phyloP scores from a whole-genome alignment of 257 asterid genomes.

The Plantago elongata region DNA sequence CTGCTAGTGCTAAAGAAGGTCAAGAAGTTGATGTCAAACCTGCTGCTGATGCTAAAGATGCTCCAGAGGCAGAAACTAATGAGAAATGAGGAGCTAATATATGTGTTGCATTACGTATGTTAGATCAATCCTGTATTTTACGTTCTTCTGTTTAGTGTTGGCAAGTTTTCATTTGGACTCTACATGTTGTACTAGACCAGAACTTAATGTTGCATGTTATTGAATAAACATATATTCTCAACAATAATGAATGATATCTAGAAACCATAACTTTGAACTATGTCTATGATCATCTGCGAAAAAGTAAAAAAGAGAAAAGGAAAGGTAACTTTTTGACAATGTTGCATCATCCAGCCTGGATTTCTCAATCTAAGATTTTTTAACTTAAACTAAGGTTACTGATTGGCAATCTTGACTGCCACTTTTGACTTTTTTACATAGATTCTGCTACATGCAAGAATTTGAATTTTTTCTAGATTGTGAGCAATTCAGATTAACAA shows the following conservation, averaged over 20 bases:
- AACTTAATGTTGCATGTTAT: neutral
- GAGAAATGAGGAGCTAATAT: conserved; percentile 5
- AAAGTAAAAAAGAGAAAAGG: neutral
- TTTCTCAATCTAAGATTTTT: neutral
- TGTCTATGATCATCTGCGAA: too few species aligned
- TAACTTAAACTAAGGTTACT: conserved; percentile 11
- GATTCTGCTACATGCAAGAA: neutral
- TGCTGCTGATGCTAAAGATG: conserved; percentile 20
- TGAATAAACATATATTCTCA: neutral
- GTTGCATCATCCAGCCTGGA: neutral
- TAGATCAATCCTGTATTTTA: neutral
- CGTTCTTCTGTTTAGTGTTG: neutral
- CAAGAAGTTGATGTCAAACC: too few species aligned
- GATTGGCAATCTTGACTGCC: conserved; percentile 31
- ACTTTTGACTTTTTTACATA: conserved; percentile 5
- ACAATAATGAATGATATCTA: too few species aligned
- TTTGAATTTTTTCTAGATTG: conserved; percentile 1
- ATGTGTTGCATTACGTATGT: neutral
- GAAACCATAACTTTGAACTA: too few species aligned
- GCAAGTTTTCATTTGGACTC: neutral
- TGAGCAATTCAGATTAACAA: neutral
- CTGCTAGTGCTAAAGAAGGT: conserved; percentile 21
- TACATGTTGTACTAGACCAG: neutral
- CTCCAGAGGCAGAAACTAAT: neutral
- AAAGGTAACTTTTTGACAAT: conserved; percentile 9